Conservation (phyloP, 140 eudicot genomes). For the Anethum foeniculum region DNA sequence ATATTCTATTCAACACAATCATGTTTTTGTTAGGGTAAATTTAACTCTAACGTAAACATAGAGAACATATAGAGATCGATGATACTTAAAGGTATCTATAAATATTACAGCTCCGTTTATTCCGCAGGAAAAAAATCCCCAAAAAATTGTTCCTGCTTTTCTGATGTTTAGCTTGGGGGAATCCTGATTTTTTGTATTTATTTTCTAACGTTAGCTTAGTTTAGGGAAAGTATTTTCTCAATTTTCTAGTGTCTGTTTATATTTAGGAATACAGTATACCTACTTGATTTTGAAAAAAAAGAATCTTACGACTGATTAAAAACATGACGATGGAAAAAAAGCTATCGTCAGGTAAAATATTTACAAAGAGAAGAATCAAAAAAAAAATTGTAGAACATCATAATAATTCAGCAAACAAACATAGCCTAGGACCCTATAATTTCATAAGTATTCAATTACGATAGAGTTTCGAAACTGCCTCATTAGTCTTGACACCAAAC, state of each 20-base stretch:
- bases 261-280: too few species aligned
- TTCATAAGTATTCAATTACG: neutral
- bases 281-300: too few species aligned
- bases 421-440: neutral
- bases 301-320: too few species aligned
- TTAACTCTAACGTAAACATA: neutral
- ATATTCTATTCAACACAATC: neutral
- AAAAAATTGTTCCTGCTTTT: too few species aligned
- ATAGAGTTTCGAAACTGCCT: neutral
- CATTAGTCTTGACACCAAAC: neutral
- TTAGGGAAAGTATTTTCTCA: neutral
- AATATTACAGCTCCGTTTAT: neutral
- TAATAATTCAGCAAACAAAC: neutral
- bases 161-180: neutral
- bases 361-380: neutral
- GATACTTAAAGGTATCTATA: neutral
- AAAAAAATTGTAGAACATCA: neutral
- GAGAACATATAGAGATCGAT: neutral
- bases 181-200: neutral
- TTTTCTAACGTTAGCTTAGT: neutral
- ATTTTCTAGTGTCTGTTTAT: too few species aligned
- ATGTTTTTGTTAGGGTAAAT: neutral
- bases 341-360: neutral
- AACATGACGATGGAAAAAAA: neutral
- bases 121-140: neutral